phyloP scores from a whole-genome alignment of 202 grass and related monocot species.

The Carex arenaria region DNA sequence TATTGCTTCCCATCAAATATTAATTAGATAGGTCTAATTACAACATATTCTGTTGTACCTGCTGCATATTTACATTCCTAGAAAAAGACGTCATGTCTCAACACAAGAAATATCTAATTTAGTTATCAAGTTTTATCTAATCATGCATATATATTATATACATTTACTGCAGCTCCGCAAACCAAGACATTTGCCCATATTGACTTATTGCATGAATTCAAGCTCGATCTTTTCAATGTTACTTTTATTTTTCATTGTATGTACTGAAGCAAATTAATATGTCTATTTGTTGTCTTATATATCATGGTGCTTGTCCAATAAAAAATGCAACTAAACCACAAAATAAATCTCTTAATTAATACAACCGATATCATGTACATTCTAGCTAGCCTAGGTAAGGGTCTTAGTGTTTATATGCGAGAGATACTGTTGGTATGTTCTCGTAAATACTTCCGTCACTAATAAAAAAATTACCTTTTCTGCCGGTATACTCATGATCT shows the following conservation, averaged over 20 bases:
- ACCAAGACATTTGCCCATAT: background rate
- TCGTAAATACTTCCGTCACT: no score
- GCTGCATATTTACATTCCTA: background rate
- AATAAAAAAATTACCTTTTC: no score
- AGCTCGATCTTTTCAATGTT: background rate
- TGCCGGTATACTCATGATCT: no score
- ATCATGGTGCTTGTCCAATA: background rate
- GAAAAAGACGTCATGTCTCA: background rate
- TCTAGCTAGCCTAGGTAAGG: no score
- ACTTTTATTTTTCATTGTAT: background rate
- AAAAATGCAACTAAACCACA: background rate
- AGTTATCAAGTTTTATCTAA: background rate
- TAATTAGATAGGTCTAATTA: constrained; percentile 9
- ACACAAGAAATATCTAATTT: background rate
- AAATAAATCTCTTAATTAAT: background rate
- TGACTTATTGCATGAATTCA: background rate
- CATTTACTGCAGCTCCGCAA: background rate
- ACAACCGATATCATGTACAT: no score
- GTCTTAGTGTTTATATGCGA: no score
- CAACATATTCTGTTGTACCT: constrained; percentile 3
- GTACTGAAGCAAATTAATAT: background rate
- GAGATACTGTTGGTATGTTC: no score
- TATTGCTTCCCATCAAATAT: constrained; percentile 6
- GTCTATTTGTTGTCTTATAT: background rate
- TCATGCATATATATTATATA: background rate